phyloP scores from a whole-genome alignment of 106 monocot species.

The Dioscorea dumetorum region DNA sequence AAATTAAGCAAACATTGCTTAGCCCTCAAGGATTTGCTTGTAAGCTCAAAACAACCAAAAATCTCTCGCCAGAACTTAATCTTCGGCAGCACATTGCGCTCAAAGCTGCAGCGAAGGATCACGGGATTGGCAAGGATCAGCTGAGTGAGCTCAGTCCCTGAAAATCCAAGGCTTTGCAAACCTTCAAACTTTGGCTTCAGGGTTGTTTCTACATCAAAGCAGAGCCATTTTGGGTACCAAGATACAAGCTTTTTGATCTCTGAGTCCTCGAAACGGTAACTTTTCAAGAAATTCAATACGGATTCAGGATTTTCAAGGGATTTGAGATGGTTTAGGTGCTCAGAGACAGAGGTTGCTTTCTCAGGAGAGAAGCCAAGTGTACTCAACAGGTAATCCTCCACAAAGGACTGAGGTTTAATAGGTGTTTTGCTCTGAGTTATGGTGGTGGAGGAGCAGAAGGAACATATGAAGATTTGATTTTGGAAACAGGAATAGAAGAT shows the following conservation, averaged over 20 bases:
- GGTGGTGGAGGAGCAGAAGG: conserved; percentile 6
- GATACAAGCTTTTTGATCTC: conserved; percentile 8
- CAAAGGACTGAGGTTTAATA: background rate
- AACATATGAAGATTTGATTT: too few relatives aligned
- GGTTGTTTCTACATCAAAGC: conserved; percentile 15
- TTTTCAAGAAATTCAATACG: conserved; percentile 7
- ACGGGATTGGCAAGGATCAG: conserved; percentile 2
- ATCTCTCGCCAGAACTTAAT: conserved; percentile 3
- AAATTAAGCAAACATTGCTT: background rate
- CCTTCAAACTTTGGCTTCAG: conserved; percentile 16
- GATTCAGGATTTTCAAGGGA: conserved; percentile 23
- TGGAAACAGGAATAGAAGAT: background rate
- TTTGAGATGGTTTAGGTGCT: conserved; percentile 12
- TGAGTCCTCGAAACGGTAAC: conserved; percentile 4
- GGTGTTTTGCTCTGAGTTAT: background rate
- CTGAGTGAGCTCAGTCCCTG: background rate
- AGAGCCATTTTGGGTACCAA: conserved; percentile 11
- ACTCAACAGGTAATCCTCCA: conserved; percentile 19
- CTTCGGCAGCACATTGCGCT: background rate
- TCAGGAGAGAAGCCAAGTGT: conserved; percentile 24
- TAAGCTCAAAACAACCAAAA: background rate
- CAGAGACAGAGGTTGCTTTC: conserved; percentile 15
- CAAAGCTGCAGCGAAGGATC: background rate
- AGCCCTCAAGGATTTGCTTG: background rate
- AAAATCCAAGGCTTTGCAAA: conserved; percentile 16